Evolutionary conservation across 1,139 yeast species (phyloP).

Genomic region (Chernovozyma sophiae-reginae): DNA sequence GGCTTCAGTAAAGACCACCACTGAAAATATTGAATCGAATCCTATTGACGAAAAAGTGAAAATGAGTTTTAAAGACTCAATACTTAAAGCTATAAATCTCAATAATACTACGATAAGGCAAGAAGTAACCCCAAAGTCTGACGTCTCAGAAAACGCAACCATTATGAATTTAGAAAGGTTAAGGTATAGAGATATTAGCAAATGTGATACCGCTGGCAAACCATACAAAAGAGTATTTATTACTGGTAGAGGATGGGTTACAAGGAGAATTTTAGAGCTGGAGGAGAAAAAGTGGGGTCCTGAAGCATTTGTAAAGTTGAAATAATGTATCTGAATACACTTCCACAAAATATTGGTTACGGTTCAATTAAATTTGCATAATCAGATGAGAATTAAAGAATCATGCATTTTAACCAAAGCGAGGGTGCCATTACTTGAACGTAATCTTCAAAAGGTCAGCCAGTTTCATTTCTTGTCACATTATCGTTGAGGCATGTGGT

Average conservation of each 20-base stretch:
- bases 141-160: neutral
- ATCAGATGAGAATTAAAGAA: no score
- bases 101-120: constrained; percentile 3
- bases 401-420: no score
- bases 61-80: constrained; percentile 4
- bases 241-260: constrained; percentile 54
- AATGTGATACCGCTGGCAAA: constrained; percentile 26
- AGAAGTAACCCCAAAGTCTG: constrained; percentile 1
- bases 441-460: no score
- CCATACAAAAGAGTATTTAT: constrained; percentile 44
- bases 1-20: neutral
- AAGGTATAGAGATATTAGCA: constrained; percentile 16
- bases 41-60: constrained; percentile 1
- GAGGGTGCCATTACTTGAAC: no score
- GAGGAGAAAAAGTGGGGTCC: constrained; percentile 20
- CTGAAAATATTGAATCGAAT: neutral
- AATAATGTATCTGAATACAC: no score
- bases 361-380: no score
- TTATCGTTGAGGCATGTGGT: no score
- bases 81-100: constrained; percentile 2
- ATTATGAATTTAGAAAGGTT: neutral
- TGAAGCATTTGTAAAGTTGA: constrained; percentile 1
- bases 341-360: no score
- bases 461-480: no score
- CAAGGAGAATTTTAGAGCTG: constrained; percentile 23